Percentiles rank a stretch among this genome's conserved stretches.
These are phyloP conservation scores for Diophrys appendiculata DNA, from an alignment of 73 alveolate species.

Conservation along the genomic window DNA sequence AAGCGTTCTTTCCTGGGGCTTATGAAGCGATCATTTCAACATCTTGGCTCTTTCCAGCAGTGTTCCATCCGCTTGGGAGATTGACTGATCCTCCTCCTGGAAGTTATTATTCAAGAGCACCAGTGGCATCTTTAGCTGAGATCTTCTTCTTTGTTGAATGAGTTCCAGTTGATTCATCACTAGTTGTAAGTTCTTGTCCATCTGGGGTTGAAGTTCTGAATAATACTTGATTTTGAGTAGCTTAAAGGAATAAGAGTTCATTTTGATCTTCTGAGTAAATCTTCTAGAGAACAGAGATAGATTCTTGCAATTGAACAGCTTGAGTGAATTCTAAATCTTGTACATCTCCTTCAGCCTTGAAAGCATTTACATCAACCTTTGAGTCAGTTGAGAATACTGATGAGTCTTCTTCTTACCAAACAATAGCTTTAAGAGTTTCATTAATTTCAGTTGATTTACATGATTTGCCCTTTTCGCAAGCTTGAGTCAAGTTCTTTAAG, in stretches of 20 bases:
- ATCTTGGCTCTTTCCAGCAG: not conserved
- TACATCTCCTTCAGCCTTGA: not conserved
- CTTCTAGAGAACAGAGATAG: not conserved
- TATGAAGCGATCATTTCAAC: not conserved
- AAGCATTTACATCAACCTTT: too few relatives aligned
- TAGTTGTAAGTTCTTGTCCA: too few relatives aligned
- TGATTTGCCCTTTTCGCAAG: not conserved
- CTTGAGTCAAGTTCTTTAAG: not conserved
- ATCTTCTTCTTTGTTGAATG: not conserved
- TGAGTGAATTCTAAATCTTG: not conserved
- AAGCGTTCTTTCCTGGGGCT: not conserved
- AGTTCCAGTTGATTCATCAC: too few relatives aligned
- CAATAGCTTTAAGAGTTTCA: not conserved
- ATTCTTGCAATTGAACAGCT: not conserved
- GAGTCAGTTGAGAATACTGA: not conserved
- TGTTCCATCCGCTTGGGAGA: not conserved
- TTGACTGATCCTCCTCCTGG: not conserved
- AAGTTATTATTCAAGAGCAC: not conserved
- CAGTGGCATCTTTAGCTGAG: not conserved
- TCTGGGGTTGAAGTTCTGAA: not conserved
- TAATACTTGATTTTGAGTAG: not conserved
- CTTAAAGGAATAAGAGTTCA: too few relatives aligned
- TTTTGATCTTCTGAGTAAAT: not conserved
- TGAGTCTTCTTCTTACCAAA: not conserved
- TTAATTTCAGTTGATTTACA: not conserved